Percentiles rank a stretch among this genome's conserved stretches.
Conservation (phyloP, 306 rosid species). For the Casuarina cunninghamiana region DNA sequence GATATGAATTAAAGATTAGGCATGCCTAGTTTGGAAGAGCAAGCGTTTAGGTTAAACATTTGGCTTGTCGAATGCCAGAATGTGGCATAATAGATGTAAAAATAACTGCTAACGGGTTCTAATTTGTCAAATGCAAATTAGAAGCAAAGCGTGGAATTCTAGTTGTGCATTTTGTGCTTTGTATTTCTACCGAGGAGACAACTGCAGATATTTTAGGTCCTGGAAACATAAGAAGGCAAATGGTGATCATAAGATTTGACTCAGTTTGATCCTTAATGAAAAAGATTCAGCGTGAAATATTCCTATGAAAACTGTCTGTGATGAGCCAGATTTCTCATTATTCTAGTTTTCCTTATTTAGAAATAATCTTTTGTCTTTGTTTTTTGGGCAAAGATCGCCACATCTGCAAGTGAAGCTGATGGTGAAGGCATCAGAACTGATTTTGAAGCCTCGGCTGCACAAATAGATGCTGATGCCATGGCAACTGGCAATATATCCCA, state of each 20-base stretch:
- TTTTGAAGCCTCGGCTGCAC: constrained; percentile 41
- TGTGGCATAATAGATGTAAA: not conserved
- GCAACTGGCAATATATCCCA: constrained; percentile 50
- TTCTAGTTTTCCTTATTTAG: constrained; percentile 5
- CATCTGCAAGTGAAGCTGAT: constrained; percentile 66
- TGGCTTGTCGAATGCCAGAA: not conserved
- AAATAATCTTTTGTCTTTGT: not conserved
- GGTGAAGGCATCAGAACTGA: constrained; percentile 67
- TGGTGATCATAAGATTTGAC: not conserved
- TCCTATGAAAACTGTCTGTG: constrained; percentile 5
- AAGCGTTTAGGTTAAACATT: not conserved
- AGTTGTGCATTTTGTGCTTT: not conserved
- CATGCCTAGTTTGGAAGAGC: not conserved
- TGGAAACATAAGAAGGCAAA: not conserved
- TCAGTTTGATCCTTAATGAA: not conserved
- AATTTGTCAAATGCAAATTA: not conserved
- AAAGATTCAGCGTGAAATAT: not conserved
- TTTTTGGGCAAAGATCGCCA: constrained; percentile 45
- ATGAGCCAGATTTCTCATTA: not conserved
- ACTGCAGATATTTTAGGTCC: not conserved
- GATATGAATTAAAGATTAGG: not conserved
- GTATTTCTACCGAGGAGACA: not conserved
- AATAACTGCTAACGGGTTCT: not conserved
- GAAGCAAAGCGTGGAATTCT: not conserved
- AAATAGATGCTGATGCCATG: constrained; percentile 62